A percentile compares a stretch with the other conserved stretches of the same genome.
Evolutionary conservation across 495 filamentous ascomycete species (phyloP).

Genomic region (Xylaria cubensis): DNA sequence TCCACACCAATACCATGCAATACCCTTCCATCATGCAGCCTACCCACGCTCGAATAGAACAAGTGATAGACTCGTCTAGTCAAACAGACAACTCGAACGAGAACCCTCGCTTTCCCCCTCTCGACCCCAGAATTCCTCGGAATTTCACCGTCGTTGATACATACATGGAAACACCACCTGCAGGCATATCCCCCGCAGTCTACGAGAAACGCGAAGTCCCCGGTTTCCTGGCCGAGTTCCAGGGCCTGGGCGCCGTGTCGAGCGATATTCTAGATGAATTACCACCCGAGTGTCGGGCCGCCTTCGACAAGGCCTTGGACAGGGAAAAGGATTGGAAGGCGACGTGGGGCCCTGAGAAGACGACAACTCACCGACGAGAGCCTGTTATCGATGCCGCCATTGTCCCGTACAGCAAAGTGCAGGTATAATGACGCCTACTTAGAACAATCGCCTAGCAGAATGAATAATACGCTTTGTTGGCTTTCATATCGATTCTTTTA

Average conservation of each 20-base stretch:
- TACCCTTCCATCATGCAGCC: conserved; percentile 90
- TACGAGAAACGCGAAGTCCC: conserved; percentile 55
- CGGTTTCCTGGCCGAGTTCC: conserved; percentile 61
- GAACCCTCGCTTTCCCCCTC: conserved; percentile 61
- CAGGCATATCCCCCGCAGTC: conserved; percentile 47
- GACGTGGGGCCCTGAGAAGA: conserved; percentile 69
- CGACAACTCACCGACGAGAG: conserved; percentile 50
- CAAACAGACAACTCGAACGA: conserved; percentile 34
- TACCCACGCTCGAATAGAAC: conserved; percentile 82
- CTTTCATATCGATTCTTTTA: not conserved
- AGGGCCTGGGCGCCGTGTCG: conserved; percentile 68
- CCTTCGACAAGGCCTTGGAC: conserved; percentile 67
- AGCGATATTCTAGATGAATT: conserved; percentile 73
- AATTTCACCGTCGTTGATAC: conserved; percentile 81
- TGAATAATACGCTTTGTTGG: not conserved
- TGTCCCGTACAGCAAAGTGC: conserved; percentile 47
- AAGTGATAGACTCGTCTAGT: conserved; percentile 52
- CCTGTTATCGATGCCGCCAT: conserved; percentile 64
- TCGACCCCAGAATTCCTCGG: conserved; percentile 69
- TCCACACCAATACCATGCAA: conserved; percentile 89
- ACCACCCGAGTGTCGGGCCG: conserved; percentile 71
- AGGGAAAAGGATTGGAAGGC: conserved; percentile 74
- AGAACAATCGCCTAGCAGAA: not conserved
- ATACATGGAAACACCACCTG: conserved; percentile 64
- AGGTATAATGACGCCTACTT: not conserved